phyloP scores from a whole-genome alignment of 495 filamentous ascomycete species.

The Poronia punctata region DNA sequence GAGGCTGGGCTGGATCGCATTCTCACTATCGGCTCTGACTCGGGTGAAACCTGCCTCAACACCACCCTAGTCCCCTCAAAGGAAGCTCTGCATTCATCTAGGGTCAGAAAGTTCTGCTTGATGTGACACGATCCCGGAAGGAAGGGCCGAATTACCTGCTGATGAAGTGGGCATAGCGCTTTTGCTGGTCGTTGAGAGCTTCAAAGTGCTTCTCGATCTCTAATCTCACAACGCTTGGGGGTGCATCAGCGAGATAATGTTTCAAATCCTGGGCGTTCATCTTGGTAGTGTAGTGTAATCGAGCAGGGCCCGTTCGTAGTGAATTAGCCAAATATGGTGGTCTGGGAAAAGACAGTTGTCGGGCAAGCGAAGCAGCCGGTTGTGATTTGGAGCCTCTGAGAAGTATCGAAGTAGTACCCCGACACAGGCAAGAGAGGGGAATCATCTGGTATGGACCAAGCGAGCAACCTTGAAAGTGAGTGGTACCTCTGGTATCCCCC shows the following conservation, averaged over 20 bases:
- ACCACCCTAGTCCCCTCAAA: slow-evolving; percentile 81
- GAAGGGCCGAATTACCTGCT: slow-evolving; percentile 53
- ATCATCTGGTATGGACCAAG: slow-evolving; percentile 17
- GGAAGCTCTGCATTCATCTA: slow-evolving; percentile 52
- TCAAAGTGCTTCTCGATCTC: slow-evolving; percentile 88
- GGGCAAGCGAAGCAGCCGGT: slow-evolving; percentile 5
- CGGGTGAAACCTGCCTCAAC: slow-evolving; percentile 80
- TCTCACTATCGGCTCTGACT: slow-evolving; percentile 68
- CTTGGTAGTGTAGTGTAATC: slow-evolving; percentile 11
- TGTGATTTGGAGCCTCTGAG: slow-evolving; percentile 11
- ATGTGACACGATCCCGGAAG: slow-evolving; percentile 2
- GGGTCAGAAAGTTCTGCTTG: neutral
- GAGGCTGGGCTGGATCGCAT: neutral
- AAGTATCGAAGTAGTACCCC: slow-evolving; percentile 21
- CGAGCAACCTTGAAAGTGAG: too few species aligned
- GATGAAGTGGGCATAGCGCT: slow-evolving; percentile 88
- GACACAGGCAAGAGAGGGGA: slow-evolving; percentile 15
- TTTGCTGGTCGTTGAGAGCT: slow-evolving; percentile 66
- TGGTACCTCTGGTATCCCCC: too few species aligned
- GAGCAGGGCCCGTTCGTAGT: neutral
- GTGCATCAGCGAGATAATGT: slow-evolving; percentile 84
- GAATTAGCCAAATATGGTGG: neutral
- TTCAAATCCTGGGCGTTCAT: slow-evolving; percentile 47
- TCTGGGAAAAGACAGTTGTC: neutral
- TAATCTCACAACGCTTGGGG: slow-evolving; percentile 77